Evolutionary conservation across 768 basidiomycete genomes (phyloP), one percentile per base, ranked within the genome.

Genomic region (Phanerodontia chrysosporium): DNA sequence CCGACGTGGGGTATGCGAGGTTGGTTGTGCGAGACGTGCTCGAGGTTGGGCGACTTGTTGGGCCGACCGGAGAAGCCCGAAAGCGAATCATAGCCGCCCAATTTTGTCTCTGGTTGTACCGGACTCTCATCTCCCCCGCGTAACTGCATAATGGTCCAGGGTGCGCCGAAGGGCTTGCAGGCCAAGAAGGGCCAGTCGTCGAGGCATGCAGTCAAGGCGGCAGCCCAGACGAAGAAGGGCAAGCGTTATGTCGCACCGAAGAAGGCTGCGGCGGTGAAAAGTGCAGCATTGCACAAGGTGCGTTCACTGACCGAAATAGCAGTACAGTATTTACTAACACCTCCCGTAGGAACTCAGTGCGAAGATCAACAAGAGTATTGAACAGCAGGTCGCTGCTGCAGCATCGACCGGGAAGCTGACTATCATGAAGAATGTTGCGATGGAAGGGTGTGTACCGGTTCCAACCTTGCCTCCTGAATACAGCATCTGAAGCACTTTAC

Each of bases 361-460:
- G 53, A 95, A 94, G 75, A 95, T 97, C 69, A 93, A 90, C 71
- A 86, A 84, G 71, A 91, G 90, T 22, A 95, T 98, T 66, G 95
- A 98, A 71, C 80, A 82, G 56, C 94, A 95, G 73, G 92, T 95
- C 85, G 90, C 92, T 13, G 76, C 84, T 51, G 93, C 93, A 7
- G 95, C 95, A 2, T 93, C 91, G 4, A 78, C 86, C 45, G 95
- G 95, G 39, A 93, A 92, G 71, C 78, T 98, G 61, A 92, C 92
- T 28, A 94, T 98, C 70, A 93, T 98, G 93, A 91, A 90, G 75
- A 83, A 86, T 61, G 72, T 75, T 14, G 77, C 72, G 21, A 69
- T 77, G 39, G 80, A 83, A 60, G 67, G 68, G 73, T 75, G 60
- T 25, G 72, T 64, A 7, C n/a, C n/a, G n/a, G n/a, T n/a, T n/a